Evolutionary conservation across 2,329 filamentous ascomycete genomes (phyloP).

Genomic region (Alternaria metachromatica): DNA sequence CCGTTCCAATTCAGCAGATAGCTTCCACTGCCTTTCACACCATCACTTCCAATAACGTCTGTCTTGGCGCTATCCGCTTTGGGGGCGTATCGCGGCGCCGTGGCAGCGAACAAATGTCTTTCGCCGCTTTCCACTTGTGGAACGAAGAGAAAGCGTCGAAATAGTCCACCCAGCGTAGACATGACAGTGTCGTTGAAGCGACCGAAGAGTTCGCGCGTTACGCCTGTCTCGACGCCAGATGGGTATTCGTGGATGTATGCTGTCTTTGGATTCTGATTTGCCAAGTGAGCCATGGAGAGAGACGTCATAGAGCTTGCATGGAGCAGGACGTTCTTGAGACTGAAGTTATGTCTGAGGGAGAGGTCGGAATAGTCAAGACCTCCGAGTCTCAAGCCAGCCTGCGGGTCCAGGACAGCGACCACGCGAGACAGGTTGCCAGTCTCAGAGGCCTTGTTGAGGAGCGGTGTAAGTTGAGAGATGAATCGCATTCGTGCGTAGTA

Average conservation of each 20-base stretch:
- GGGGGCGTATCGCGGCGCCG: conserved; percentile 33
- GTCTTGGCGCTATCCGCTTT: conserved; percentile 12
- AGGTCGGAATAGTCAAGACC: conserved; percentile 35
- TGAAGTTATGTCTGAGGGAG: conserved; percentile 33
- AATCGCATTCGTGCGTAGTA: conserved; percentile 51
- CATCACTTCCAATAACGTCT: conserved; percentile 28
- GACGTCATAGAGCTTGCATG: conserved; percentile 38
- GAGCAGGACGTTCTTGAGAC: conserved; percentile 29
- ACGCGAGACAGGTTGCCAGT: conserved; percentile 34
- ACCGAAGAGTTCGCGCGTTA: conserved; percentile 17
- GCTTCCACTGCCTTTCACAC: conserved; percentile 31
- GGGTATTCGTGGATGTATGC: conserved; percentile 41
- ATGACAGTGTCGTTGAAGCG: conserved; percentile 8
- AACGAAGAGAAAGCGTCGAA: conserved; percentile 29
- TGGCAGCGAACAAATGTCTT: conserved; percentile 42
- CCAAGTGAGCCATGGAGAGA: conserved; percentile 32
- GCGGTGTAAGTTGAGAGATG: conserved; percentile 47
- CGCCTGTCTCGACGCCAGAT: conserved; percentile 30
- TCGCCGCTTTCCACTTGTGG: conserved; percentile 39
- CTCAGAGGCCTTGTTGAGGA: conserved; percentile 36
- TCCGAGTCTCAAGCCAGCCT: conserved; percentile 16
- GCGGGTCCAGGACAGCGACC: conserved; percentile 39
- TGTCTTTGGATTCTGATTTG: conserved; percentile 24
- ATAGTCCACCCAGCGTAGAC: conserved; percentile 1
- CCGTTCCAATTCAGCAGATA: conserved; percentile 37